Base-by-base conservation (phyloP, 768 basidiomycete species). In the Rhizopogon sp. region DNA sequence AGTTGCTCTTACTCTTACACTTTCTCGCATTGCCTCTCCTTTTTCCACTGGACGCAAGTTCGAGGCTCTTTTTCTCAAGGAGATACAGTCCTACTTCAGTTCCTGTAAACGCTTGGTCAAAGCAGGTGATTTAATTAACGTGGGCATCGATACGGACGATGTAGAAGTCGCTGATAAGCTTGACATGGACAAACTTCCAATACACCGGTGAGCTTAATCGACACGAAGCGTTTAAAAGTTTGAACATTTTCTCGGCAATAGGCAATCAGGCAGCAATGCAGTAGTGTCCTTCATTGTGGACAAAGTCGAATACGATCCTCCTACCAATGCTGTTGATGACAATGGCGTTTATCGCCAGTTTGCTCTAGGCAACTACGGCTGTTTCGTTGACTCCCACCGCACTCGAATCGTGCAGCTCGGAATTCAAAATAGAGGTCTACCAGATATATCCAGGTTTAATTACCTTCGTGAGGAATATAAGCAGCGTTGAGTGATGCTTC, bases 391-490 rank as follows among this genome's bases (percentile, higher is more conserved):
- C 62, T 71, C 84, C 1, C 66, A 75, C 1, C 65, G 78, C 6
- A 96, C 96, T 17, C 83, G 84, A 52, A 81, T 98, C 63, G 69
- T 89, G 7, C 90, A 95, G 67, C 78, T 83, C 0, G 94, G 96
- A 0, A 63, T 90, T 6, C 91, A 93, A 61, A 81, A 88, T 58
- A 75, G 74, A 6, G 75, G 78, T 55, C 76, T 85, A 39, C 87
- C 83, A 28, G 79, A 81, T 64, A 69, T 76, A 5, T 70, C 70
- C 29, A 66, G 65, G 3, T 87, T 82, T 63, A 61, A 79, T 25
- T 73, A 75, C 31, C 64, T 82, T 55, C 72, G 89, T 88, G 65
- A 62, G 71, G 65, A 42, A 11, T 49, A 33, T 55, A 54, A n/a
- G 39, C 10, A 5, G 28, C 6, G 11, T 50, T 5, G 17, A 52